Base-by-base conservation (phyloP, 2,329 filamentous ascomycete genomes). In the Cyphellophora attinorum region DNA sequence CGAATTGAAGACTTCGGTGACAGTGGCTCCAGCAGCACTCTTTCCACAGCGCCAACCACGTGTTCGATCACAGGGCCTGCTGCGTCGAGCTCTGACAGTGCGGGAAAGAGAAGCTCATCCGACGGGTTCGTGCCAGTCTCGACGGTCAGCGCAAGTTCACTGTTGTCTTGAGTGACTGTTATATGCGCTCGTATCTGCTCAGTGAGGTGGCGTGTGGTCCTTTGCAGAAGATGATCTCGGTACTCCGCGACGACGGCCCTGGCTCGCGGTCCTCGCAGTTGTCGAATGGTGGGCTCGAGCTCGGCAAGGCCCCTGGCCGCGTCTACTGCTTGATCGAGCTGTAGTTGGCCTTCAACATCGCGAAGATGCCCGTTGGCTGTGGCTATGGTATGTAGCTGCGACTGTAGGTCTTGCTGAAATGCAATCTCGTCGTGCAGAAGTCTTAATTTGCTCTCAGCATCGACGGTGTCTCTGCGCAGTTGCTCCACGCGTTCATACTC, bases 401-500 rank as follows among this genome's bases (percentile, higher is more conserved):
- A 11, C 18, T 34, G 25, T 13, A 49, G 36, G 16, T 61, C 63
- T 48, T 72, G 61, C 37, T 74, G 76, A 55, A 78, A 79, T 12
- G 59, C 59, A 29, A 79, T 70, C 51, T 80, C 76, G 17, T 63
- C 67, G 44, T 74, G 61, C 23, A 79, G 57, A 31, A 78, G 57
- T 17, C 58, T 55, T 33, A 72, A 65, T 48, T 78, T 76, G 36
- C 59, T 64, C 17, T 58, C 58, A 8, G 70, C 64, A 54, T 79
- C 74, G 25, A 83, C 74, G 1, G 81, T 79, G 39, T 75, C 64
- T 31, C 72, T 69, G 31, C 81, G 67, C 15, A 84, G 64, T 27
- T 67, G 64, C 41, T 76, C 74, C 10, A 79, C 76, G 17, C 69
- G 74, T 51, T 89, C 81, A 34, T 86, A 79, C 50, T 85, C 75